Conservation (phyloP, 345 rosid genomes). For the Bruguiera parviflora region DNA sequence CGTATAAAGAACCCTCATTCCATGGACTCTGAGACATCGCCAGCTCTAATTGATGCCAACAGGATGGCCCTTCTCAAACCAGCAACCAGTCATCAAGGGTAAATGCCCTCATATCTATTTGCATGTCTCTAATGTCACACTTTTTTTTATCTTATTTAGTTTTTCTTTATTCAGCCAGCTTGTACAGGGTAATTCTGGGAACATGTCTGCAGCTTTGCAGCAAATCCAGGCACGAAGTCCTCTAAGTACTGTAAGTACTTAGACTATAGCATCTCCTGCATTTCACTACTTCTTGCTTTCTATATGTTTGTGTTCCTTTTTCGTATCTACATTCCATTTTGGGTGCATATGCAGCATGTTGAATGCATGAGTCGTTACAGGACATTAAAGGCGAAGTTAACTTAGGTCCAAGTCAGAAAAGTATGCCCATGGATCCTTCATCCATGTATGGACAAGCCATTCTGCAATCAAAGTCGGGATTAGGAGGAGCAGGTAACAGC, state of each 20-base stretch:
- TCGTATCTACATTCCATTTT: background rate
- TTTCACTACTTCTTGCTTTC: background rate
- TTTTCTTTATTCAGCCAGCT: constrained; percentile 44
- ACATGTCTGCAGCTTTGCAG: constrained; percentile 48
- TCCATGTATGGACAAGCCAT: constrained; percentile 59
- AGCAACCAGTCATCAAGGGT: constrained; percentile 51
- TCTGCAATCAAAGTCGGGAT: constrained; percentile 53
- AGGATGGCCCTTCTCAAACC: constrained; percentile 49
- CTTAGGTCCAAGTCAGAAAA: constrained; percentile 41
- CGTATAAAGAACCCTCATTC: constrained; percentile 51
- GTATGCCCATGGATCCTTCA: constrained; percentile 46
- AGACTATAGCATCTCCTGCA: background rate
- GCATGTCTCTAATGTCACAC: background rate
- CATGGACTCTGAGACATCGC: constrained; percentile 50
- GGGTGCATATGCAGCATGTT: constrained; percentile 16
- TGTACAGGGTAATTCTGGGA: constrained; percentile 51
- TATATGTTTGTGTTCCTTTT: background rate
- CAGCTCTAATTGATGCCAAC: constrained; percentile 48
- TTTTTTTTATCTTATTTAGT: constrained; percentile 5
- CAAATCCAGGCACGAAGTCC: constrained; percentile 44
- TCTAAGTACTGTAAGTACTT: constrained; percentile 36
- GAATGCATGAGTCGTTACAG: constrained; percentile 33
- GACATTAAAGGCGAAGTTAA: constrained; percentile 52
- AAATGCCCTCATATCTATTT: constrained; percentile 1
- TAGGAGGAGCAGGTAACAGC: constrained; percentile 44